phyloP scores from a whole-genome alignment of 371 early-diverging fungal genomes.

The Quaeritorhiza haematococci region DNA sequence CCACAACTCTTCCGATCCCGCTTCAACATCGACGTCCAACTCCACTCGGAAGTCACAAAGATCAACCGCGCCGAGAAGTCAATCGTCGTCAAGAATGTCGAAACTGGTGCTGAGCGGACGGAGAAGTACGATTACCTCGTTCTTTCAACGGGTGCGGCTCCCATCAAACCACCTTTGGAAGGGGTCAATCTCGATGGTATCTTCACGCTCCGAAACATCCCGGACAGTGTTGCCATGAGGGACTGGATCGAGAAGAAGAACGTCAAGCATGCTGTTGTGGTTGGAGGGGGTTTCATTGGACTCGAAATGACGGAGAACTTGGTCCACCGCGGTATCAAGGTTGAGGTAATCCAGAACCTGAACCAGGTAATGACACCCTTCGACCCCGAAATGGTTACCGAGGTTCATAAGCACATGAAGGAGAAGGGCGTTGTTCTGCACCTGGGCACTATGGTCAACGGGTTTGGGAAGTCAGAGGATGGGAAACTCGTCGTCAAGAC shows the following conservation, averaged over 20 bases:
- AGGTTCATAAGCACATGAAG: not conserved
- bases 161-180: not conserved
- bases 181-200: not conserved
- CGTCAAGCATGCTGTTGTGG: not conserved
- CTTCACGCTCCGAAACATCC: not conserved
- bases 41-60: not conserved
- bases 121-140: not conserved
- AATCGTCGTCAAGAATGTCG: not conserved
- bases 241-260: not conserved
- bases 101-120: not conserved
- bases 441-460: not conserved
- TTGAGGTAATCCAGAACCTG: not conserved
- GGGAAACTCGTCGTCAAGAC: not conserved
- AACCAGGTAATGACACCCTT: not conserved
- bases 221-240: not conserved
- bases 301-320: conserved; percentile 2
- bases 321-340: not conserved
- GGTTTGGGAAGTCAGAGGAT: not conserved
- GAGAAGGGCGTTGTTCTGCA: not conserved
- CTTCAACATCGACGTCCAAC: not conserved
- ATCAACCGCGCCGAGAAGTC: not conserved
- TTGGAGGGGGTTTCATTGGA: conserved; percentile 1
- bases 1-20: not conserved
- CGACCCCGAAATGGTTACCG: not conserved
- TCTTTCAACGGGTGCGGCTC: not conserved